Percentiles rank a stretch among this genome's conserved stretches.
Conservation (phyloP, 768 basidiomycete genomes). For the Russula sp. region DNA sequence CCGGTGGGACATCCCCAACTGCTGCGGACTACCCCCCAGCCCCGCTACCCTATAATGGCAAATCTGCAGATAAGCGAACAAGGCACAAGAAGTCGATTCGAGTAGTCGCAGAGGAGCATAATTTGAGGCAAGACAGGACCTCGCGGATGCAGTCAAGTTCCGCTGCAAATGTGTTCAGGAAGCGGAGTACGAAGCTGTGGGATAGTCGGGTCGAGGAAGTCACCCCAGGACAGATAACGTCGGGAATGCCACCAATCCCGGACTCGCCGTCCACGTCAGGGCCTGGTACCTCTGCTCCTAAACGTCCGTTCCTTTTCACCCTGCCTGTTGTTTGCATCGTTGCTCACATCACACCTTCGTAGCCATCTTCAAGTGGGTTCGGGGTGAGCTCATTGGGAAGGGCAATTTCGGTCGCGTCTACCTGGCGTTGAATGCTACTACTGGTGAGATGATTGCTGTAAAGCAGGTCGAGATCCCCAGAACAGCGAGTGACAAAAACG, state of each 20-base stretch:
- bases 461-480: slow-evolving; percentile 97
- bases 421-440: slow-evolving; percentile 90
- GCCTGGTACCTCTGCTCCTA: slow-evolving; percentile 34
- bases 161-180: slow-evolving; percentile 49
- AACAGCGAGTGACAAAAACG: slow-evolving; percentile 85
- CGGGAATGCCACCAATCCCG: slow-evolving; percentile 36
- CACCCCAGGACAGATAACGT: slow-evolving; percentile 60
- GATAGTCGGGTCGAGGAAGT: slow-evolving; percentile 91
- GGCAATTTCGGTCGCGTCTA: slow-evolving; percentile 97
- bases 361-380: slow-evolving; percentile 97
- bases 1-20: slow-evolving; percentile 74
- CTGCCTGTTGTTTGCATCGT: neutral
- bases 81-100: slow-evolving; percentile 87
- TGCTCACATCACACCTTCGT: slow-evolving; percentile 10
- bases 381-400: slow-evolving; percentile 94
- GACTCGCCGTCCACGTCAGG: slow-evolving; percentile 51
- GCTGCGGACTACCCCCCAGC: slow-evolving; percentile 41
- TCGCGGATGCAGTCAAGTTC: slow-evolving; percentile 50
- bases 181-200: slow-evolving; percentile 94
- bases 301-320: slow-evolving; percentile 43
- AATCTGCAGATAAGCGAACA: slow-evolving; percentile 32
- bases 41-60: slow-evolving; percentile 26
- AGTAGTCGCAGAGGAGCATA: slow-evolving; percentile 83
- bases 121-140: slow-evolving; percentile 63
- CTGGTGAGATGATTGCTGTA: slow-evolving; percentile 98